Percentiles rank a stretch among this genome's conserved stretches.
phyloP scores from a whole-genome alignment of 1,284 basidiomycete species.

The Puccinia hordei region DNA sequence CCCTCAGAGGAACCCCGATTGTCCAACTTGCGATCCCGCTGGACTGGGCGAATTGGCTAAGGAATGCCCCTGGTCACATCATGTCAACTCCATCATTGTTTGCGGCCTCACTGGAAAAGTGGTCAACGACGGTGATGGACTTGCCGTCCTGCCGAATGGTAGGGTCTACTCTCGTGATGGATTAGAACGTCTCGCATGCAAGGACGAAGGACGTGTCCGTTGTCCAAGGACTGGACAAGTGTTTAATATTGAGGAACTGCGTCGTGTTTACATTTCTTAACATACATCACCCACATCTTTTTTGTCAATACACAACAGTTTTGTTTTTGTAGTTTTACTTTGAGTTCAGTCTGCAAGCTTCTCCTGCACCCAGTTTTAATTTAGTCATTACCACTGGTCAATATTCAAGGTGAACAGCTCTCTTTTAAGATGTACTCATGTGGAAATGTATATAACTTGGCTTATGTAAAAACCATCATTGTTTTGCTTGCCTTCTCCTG shows the following conservation, averaged over 20 bases:
- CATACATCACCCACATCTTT: neutral
- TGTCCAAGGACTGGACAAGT: constrained; percentile 39
- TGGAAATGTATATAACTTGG: no score
- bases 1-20: constrained; percentile 31
- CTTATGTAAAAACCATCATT: no score
- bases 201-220: constrained; percentile 19
- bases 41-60: constrained; percentile 45
- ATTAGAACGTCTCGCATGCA: constrained; percentile 10
- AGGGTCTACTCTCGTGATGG: constrained; percentile 40
- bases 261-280: constrained; percentile 39
- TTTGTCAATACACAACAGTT: neutral
- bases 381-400: neutral
- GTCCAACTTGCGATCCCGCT: constrained; percentile 36
- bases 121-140: constrained; percentile 44
- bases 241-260: constrained; percentile 29
- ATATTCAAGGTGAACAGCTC: neutral
- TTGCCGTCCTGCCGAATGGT: constrained; percentile 46
- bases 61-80: constrained; percentile 49
- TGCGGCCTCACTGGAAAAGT: constrained; percentile 42
- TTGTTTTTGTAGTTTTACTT: constrained; percentile 11
- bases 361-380: neutral
- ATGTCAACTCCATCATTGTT: constrained; percentile 47
- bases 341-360: neutral
- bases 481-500: no score
- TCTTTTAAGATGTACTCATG: no score